Percentiles rank a stretch among this genome's conserved stretches.
Evolutionary conservation across 2,329 filamentous ascomycete genomes (phyloP).

Genomic region (Hortaea werneckii): DNA sequence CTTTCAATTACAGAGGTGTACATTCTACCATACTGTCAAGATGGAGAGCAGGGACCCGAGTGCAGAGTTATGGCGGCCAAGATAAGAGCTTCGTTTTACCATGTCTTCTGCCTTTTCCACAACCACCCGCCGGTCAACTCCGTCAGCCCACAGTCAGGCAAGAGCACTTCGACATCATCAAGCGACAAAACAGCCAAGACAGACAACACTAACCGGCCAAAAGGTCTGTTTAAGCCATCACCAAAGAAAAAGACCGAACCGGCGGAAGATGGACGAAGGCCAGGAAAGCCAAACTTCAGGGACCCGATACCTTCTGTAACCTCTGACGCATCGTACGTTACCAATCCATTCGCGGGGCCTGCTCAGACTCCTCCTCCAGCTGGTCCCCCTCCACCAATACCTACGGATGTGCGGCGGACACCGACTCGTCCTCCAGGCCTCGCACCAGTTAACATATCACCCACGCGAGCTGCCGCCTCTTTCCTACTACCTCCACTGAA

Average conservation of each 20-base stretch:
- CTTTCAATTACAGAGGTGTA: conserved; percentile 76
- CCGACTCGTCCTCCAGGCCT: conserved; percentile 34
- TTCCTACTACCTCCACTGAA: conserved; percentile 73
- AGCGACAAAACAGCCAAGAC: conserved; percentile 12
- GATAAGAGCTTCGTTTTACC: conserved; percentile 85
- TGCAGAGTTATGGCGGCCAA: conserved; percentile 87
- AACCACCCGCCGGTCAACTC: conserved; percentile 71
- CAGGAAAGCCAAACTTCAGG: conserved; percentile 30
- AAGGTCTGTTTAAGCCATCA: conserved; percentile 10
- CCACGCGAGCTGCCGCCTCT: conserved; percentile 41
- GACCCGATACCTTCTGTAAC: conserved; percentile 39
- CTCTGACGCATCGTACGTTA: conserved; percentile 41
- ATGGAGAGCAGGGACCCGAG: conserved; percentile 63
- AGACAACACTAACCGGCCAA: conserved; percentile 1
- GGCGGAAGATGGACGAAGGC: conserved; percentile 10
- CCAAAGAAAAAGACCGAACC: conserved; percentile 14
- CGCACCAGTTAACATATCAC: conserved; percentile 18
- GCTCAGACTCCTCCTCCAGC: conserved; percentile 32
- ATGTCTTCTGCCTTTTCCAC: conserved; percentile 94
- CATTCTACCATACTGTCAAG: conserved; percentile 62
- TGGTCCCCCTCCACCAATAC: conserved; percentile 17
- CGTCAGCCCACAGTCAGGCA: conserved; percentile 27
- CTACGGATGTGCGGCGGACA: conserved; percentile 18
- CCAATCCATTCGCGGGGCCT: conserved; percentile 38
- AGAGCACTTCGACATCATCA: conserved; percentile 16